These are phyloP conservation scores for Xylaria acuta DNA, from an alignment of 495 filamentous ascomycete species.

Conservation along the genomic window DNA sequence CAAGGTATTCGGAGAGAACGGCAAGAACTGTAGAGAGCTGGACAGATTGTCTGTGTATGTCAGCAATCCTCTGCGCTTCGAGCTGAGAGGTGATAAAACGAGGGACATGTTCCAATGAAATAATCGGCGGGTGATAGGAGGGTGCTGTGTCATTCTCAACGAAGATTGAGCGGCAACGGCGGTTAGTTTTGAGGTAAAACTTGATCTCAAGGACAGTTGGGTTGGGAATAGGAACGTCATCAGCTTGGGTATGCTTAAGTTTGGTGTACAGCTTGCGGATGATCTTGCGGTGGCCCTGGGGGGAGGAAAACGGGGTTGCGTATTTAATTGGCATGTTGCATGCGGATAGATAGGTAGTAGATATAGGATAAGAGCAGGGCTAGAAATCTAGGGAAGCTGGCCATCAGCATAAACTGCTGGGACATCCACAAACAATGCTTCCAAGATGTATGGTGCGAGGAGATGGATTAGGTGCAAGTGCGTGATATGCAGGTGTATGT, in stretches of 20 bases:
- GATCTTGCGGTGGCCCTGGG: slow-evolving; percentile 20
- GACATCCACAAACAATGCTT: neutral
- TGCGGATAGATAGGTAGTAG: neutral
- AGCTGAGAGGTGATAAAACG: slow-evolving; percentile 47
- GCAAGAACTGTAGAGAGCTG: slow-evolving; percentile 34
- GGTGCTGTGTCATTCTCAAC: slow-evolving; percentile 1
- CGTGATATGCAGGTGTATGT: neutral
- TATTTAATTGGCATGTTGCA: slow-evolving; percentile 12
- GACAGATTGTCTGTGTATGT: slow-evolving; percentile 27
- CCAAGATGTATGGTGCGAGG: neutral
- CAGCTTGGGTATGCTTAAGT: slow-evolving; percentile 25
- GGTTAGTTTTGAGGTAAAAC: slow-evolving; percentile 26
- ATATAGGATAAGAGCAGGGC: neutral
- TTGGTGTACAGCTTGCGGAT: slow-evolving; percentile 15
- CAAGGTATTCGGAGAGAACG: slow-evolving; percentile 32
- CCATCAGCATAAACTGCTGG: slow-evolving; percentile 15
- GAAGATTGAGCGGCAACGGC: slow-evolving; percentile 18
- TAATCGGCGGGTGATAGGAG: neutral
- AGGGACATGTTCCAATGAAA: slow-evolving; percentile 10
- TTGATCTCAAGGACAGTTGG: slow-evolving; percentile 20
- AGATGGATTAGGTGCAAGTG: neutral
- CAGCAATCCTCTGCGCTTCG: slow-evolving; percentile 43
- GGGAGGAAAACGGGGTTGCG: slow-evolving; percentile 18
- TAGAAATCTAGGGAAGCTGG: neutral
- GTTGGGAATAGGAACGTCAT: slow-evolving; percentile 19